Evolutionary conservation across 257 asterid species (phyloP), one percentile per base, ranked within the genome.

Genomic region (Apocynum venetum): DNA sequence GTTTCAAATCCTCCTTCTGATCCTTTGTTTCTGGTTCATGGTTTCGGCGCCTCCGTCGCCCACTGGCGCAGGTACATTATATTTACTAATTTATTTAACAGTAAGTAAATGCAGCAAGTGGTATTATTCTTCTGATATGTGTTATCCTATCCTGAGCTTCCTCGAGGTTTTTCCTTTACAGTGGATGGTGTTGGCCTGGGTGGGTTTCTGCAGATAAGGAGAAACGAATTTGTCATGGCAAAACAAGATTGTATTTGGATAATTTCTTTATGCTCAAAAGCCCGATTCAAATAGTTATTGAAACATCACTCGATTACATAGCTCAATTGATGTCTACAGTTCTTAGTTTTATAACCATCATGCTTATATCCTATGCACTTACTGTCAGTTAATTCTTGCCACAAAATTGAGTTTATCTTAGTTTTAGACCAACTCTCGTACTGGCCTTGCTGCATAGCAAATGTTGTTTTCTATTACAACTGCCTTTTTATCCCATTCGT

Each of bases 11-110:
- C 89, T 51, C 71, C 75, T 52, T 65, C 78, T 47, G 56, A 52
- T 78, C 88, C 97, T 51, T 90, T 93, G 65, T 92, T 92, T 72
- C 86, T 95, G 3, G 91, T 95, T 72, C 98, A 95, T 78, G 98
- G 98, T 2, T 95, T 95, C 72, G 98, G 98, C 65, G 98, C 98
- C 69, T 95, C 98, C 0, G 80, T 95, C 75, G 89, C 96, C 73
- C 98, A 95, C 65, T 95, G 98, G 98, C 94, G 98, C 76, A 88
- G 96, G 97, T 91, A 79, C 8, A 4, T 64, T 25, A 2, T 35
- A 35, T n/a, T 52, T 49, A 72, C 14, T 9, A 61, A 8, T 17
- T 17, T 14, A 25, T 3, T 17, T 55, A 55, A 17, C 7, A 4
- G 61, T 55, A 2, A 15, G 59, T 51, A 51, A 51, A 51, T 51